Conservation (phyloP, 148 eudicot species). For the Pharnaceum exiguum region DNA sequence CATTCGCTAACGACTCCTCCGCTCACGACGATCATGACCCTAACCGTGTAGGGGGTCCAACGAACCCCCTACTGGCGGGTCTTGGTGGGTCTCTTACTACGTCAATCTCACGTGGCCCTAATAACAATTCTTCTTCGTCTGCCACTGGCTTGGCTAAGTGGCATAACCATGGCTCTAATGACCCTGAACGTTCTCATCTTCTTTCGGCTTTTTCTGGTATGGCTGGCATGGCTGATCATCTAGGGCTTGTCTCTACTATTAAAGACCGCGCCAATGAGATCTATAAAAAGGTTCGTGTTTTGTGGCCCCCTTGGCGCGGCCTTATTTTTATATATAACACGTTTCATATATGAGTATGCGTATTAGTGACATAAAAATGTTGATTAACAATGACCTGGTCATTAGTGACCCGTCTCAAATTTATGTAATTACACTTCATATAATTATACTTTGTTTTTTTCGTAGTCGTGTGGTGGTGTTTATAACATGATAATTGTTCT, state of each 20-base stretch:
- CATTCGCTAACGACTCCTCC: slow-evolving; percentile 47
- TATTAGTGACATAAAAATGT: too few species aligned
- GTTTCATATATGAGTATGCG: too few species aligned
- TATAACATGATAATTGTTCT: too few species aligned
- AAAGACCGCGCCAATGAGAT: slow-evolving; percentile 11
- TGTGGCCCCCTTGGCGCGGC: too few species aligned
- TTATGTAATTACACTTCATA: too few species aligned
- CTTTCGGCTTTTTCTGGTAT: not conserved
- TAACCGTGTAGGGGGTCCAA: slow-evolving; percentile 56
- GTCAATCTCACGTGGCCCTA: slow-evolving; percentile 41
- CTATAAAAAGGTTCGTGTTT: slow-evolving; percentile 8
- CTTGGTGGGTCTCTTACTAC: too few species aligned
- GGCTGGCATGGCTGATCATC: not conserved
- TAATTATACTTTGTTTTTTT: too few species aligned
- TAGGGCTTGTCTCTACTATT: not conserved
- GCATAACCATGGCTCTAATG: too few species aligned
- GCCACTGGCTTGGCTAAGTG: not conserved
- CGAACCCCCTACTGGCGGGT: slow-evolving; percentile 50
- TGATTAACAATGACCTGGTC: too few species aligned
- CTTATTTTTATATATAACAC: too few species aligned
- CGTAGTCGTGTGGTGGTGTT: too few species aligned
- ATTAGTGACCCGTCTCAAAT: too few species aligned
- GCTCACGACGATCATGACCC: slow-evolving; percentile 46
- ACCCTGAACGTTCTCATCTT: not conserved
- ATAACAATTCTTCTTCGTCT: not conserved